Base-by-base conservation (phyloP, 495 filamentous ascomycete species). In the Hypoxylon fragiforme region DNA sequence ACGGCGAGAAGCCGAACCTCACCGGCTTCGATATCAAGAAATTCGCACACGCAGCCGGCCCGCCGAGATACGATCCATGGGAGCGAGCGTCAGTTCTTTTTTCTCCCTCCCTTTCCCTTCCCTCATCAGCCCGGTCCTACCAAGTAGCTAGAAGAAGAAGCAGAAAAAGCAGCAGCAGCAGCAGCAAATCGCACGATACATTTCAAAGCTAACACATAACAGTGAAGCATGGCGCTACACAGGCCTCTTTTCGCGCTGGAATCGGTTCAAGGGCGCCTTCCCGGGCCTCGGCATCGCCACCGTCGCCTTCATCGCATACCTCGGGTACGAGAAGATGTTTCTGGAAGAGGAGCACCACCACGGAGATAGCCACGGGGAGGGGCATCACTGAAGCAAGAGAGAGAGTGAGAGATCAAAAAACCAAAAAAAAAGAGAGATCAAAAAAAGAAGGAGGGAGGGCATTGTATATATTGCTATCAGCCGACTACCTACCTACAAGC, bases 171-270 rank as follows among this genome's bases (percentile, higher is more conserved):
- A n/a, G n/a, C n/a, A n/a, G n/a, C n/a, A n/a, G n/a, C n/a, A n/a
- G n/a, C n/a, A n/a, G n/a, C n/a, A n/a, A n/a, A n/a, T n/a, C n/a
- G n/a, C n/a, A n/a, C n/a, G n/a, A n/a, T n/a, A n/a, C n/a, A n/a
- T n/a, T n/a, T n/a, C n/a, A n/a, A n/a, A n/a, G n/a, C n/a, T n/a
- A n/a, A n/a, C n/a, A n/a, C n/a, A n/a, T n/a, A n/a, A 56, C 70
- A 98, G 94, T 55, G 94, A 98, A 73, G 77, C 87, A 68, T 98
- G 94, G 94, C 85, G 94, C 63, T 97, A 95, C 77, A 84, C 83
- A 39, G 38, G 95, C 59, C 86, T 84, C 34, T 97, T 97, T 80
- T 85, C 84, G 49, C 82, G 92, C 44, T 88, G 73, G 70, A 92
- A 95, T 76, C 89, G 94, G 16, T 95, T 96, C 78, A 88, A 82